A percentile compares a stretch with the other conserved stretches of the same genome.
Conservation (phyloP, 768 basidiomycete species). For the Floccularia luteovirens region DNA sequence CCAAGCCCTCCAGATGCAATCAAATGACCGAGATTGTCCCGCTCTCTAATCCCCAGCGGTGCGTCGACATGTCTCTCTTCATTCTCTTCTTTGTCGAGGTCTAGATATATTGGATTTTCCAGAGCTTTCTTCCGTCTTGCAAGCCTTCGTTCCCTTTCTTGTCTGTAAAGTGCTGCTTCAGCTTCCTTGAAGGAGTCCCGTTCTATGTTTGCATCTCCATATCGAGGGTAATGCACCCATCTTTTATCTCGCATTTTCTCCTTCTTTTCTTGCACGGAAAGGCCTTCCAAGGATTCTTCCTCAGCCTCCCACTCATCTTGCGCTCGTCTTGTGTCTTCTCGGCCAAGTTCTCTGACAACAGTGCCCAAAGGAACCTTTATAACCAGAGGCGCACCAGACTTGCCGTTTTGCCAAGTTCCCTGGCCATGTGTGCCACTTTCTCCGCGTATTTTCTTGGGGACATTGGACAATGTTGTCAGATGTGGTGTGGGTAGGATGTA, state of each 20-base stretch:
- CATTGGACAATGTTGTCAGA: constrained; percentile 69
- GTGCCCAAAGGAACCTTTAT: constrained; percentile 88
- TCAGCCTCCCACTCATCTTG: constrained; percentile 72
- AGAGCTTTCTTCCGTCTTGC: constrained; percentile 32
- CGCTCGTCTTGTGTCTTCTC: constrained; percentile 55
- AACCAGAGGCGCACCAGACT: constrained; percentile 60
- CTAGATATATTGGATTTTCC: constrained; percentile 43
- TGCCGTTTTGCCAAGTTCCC: constrained; percentile 86
- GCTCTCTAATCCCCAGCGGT: constrained; percentile 53
- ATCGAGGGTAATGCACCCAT: constrained; percentile 79
- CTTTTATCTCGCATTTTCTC: constrained; percentile 56
- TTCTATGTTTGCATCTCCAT: constrained; percentile 51
- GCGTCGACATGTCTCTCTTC: constrained; percentile 40
- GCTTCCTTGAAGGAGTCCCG: constrained; percentile 67
- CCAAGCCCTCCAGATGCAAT: constrained; percentile 73
- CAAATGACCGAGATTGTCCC: constrained; percentile 51
- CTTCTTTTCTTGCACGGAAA: constrained; percentile 39
- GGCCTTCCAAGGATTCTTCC: constrained; percentile 44
- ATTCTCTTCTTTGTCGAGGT: constrained; percentile 50
- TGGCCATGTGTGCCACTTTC: constrained; percentile 64
- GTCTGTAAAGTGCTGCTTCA: constrained; percentile 48
- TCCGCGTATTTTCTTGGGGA: constrained; percentile 63
- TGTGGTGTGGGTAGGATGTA: constrained; percentile 75
- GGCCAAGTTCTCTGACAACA: constrained; percentile 69
- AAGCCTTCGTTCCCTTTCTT: constrained; percentile 54